A percentile compares a stretch with the other conserved stretches of the same genome.
Conservation (phyloP, 2,329 filamentous ascomycete species). For the Exophiala calicioides region DNA sequence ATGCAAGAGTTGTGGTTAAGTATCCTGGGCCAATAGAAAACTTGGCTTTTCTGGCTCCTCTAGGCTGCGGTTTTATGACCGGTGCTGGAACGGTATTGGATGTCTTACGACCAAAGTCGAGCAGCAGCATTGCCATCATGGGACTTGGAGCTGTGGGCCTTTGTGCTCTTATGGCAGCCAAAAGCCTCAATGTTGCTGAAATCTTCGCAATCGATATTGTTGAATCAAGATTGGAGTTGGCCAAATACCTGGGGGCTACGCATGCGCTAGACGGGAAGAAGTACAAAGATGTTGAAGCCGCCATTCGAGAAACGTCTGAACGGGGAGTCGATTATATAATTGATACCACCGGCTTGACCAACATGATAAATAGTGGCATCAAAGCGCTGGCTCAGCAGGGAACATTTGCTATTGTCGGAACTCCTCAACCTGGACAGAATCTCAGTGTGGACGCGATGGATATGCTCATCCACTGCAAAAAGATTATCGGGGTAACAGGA, state of each 20-base stretch:
- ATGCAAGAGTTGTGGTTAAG: conserved; percentile 20
- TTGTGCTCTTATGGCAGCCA: conserved; percentile 36
- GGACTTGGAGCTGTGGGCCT: conserved; percentile 38
- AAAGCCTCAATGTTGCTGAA: conserved; percentile 11
- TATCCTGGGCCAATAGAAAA: conserved; percentile 20
- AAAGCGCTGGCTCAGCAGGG: conserved; percentile 9
- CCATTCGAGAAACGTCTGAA: conserved; percentile 2
- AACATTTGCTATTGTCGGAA: conserved; percentile 9
- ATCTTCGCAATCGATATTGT: conserved; percentile 51
- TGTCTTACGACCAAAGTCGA: conserved; percentile 10
- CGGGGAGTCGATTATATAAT: conserved; percentile 20
- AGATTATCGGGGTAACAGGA: not conserved
- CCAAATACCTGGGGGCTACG: conserved; percentile 28
- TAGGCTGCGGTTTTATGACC: conserved; percentile 35
- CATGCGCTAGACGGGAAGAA: conserved; percentile 25
- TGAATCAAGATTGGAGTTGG: conserved; percentile 43
- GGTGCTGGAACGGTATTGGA: conserved; percentile 31
- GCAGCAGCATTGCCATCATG: conserved; percentile 32
- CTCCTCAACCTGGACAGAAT: not conserved
- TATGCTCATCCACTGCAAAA: conserved; percentile 6
- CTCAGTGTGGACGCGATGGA: conserved; percentile 1
- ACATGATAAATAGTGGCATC: conserved; percentile 4
- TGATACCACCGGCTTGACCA: conserved; percentile 15
- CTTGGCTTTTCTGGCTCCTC: conserved; percentile 29
- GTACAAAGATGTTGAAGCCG: conserved; percentile 23